These are phyloP conservation scores for Pichia sp. DNA, from an alignment of 1,139 yeast species.

Conservation along the genomic window DNA sequence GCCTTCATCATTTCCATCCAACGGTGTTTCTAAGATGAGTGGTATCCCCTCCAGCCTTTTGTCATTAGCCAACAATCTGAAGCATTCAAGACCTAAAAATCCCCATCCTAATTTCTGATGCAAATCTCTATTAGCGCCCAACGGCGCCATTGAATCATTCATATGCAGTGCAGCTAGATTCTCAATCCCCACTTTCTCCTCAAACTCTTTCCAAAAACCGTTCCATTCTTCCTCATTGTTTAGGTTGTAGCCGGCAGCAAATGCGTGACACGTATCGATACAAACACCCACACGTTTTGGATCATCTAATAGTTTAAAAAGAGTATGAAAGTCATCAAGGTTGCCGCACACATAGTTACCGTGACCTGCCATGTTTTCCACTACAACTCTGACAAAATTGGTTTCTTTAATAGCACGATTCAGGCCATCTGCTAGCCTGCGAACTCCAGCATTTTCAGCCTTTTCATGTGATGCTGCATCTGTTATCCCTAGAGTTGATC, in stretches of 20 bases:
- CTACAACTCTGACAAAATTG: constrained; percentile 72
- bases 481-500: constrained; percentile 62
- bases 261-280: constrained; percentile 90
- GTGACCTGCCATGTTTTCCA: constrained; percentile 98
- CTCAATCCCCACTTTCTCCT: constrained; percentile 63
- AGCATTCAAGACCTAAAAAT: constrained; percentile 79
- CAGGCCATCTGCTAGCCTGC: constrained; percentile 62
- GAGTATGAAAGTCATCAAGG: constrained; percentile 67
- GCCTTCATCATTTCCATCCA: constrained; percentile 40
- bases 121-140: constrained; percentile 84
- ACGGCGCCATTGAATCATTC: constrained; percentile 92
- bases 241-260: constrained; percentile 94
- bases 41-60: constrained; percentile 63
- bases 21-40: constrained; percentile 86
- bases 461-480: constrained; percentile 59
- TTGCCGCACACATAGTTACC: constrained; percentile 85
- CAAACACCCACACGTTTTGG: constrained; percentile 88
- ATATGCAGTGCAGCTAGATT: constrained; percentile 79
- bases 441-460: constrained; percentile 29
- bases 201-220: constrained; percentile 72
- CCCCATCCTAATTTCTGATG: constrained; percentile 91
- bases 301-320: constrained; percentile 71
- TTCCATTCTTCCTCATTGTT: constrained; percentile 52
- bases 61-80: constrained; percentile 71
- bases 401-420: constrained; percentile 76